Conservation (phyloP, 2,329 filamentous ascomycete genomes). For the Chrysosporium keratinophilum region DNA sequence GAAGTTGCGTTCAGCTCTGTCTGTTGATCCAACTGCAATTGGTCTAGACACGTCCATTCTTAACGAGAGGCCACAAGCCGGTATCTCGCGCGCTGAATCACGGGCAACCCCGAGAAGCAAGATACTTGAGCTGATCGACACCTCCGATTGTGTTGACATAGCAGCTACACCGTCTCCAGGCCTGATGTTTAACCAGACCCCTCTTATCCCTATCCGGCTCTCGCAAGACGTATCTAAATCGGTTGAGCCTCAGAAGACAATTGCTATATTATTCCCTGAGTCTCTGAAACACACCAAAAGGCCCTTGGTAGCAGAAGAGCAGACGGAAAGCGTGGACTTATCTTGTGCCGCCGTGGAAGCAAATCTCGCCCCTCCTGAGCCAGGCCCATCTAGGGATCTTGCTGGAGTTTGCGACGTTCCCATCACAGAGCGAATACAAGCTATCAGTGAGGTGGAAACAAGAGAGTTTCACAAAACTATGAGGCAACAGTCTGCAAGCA, state of each 20-base stretch:
- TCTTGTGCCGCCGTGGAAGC: too few species aligned
- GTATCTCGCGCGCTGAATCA: neutral
- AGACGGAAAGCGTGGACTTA: too few species aligned
- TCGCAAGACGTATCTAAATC: neutral
- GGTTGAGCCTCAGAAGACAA: neutral
- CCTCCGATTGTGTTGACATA: neutral
- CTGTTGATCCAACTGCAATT: too few species aligned
- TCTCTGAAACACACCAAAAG: neutral
- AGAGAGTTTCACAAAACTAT: constrained; percentile 25
- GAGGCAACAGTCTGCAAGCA: constrained; percentile 23
- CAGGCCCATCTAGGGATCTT: neutral
- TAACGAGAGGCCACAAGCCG: neutral
- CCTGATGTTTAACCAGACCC: constrained; percentile 1
- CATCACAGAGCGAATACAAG: constrained; percentile 5
- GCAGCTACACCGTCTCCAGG: neutral
- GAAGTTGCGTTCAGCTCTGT: too few species aligned
- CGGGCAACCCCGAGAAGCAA: neutral
- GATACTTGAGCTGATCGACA: neutral
- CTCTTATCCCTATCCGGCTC: neutral
- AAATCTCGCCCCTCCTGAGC: neutral
- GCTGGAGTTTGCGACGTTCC: neutral
- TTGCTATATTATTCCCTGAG: too few species aligned
- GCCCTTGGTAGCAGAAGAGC: too few species aligned
- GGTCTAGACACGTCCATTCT: neutral
- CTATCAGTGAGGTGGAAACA: constrained; percentile 17